phyloP scores from a whole-genome alignment of 805 yeast genomes.

The Lipomyces sp. region DNA sequence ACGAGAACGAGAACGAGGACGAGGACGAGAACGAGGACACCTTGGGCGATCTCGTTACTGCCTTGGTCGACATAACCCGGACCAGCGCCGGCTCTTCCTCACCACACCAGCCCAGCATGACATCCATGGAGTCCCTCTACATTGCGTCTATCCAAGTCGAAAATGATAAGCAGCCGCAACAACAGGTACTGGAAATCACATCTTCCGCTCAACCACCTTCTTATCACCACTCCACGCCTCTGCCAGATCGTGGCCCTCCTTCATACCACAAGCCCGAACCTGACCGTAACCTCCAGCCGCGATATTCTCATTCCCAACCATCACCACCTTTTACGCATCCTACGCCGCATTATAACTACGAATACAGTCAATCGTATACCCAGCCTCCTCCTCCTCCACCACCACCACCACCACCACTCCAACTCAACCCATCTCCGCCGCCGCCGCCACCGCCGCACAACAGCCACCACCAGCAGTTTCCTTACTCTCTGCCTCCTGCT shows the following conservation, averaged over 20 bases:
- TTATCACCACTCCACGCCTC: no score
- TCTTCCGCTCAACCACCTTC: neutral
- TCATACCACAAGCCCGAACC: neutral
- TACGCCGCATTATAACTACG: neutral
- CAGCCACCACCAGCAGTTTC: neutral
- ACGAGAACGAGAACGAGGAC: neutral
- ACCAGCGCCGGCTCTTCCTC: neutral
- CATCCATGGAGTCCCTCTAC: conserved; percentile 8
- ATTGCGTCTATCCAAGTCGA: conserved; percentile 15
- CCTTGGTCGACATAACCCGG: neutral
- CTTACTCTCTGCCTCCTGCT: neutral
- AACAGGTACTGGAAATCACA: no score
- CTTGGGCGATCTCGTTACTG: neutral
- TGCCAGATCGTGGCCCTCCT: neutral
- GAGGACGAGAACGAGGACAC: no score
- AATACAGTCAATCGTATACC: neutral
- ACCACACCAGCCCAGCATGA: conserved; percentile 5
- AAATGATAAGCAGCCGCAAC: neutral
- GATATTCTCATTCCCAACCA: neutral
- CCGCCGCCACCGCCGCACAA: neutral
- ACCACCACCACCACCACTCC: neutral
- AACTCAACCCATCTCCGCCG: no score
- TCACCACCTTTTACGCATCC: neutral
- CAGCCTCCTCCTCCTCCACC: neutral
- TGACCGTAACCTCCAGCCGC: neutral